These are phyloP conservation scores for Excoecaria agallocha DNA, from an alignment of 345 rosid genomes.

Conservation along the genomic window DNA sequence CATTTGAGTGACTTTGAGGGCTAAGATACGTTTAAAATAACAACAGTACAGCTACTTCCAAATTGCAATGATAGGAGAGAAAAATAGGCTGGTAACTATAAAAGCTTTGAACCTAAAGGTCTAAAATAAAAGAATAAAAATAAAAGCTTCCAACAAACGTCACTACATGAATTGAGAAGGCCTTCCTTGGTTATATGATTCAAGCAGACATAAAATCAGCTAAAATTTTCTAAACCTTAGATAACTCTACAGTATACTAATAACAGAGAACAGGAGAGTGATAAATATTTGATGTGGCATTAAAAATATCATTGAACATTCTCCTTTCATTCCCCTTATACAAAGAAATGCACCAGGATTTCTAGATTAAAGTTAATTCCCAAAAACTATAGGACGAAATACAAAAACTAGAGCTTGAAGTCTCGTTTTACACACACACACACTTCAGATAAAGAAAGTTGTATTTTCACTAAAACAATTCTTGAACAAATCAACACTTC, in stretches of 20 bases:
- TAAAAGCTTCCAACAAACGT: not conserved
- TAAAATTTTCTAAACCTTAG: not conserved
- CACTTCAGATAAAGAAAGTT: not conserved
- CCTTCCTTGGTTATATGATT: not conserved
- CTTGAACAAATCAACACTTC: constrained; percentile 5
- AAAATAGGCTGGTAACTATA: not conserved
- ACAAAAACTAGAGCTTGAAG: not conserved
- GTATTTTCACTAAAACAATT: not conserved
- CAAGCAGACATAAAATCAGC: not conserved
- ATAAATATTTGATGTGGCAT: not conserved
- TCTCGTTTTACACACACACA: not conserved
- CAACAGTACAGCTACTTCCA: not conserved
- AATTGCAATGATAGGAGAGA: not conserved
- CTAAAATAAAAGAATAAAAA: not conserved
- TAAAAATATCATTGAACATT: too few species aligned
- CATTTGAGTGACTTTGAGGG: not conserved
- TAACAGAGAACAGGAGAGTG: not conserved
- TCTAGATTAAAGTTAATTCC: not conserved
- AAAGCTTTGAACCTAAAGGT: not conserved
- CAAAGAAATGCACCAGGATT: too few species aligned
- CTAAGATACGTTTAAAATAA: not conserved
- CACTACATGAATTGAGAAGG: constrained; percentile 7
- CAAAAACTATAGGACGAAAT: not conserved
- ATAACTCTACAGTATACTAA: not conserved
- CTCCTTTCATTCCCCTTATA: not conserved